Evolutionary conservation across 2,329 filamentous ascomycete species (phyloP), one percentile per base, ranked within the genome.

Genomic region (Cercospora nicotianae): DNA sequence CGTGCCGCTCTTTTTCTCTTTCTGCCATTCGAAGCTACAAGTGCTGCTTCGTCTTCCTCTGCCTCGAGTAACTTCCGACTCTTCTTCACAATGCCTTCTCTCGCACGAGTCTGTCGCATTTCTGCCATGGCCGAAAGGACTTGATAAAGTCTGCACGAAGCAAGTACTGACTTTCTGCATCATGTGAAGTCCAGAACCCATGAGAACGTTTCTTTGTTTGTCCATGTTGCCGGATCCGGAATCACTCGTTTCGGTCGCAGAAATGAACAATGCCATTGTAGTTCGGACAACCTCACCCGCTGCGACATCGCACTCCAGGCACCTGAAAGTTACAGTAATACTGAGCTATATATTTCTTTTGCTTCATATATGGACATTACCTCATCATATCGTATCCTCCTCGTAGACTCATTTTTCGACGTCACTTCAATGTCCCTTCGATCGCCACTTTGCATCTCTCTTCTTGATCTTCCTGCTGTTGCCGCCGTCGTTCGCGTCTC

Each of bases 401-500:
- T 28, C 20, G 18, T 53, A 28, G 20, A 53, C 20, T 28, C 48
- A 28, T 53, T 8, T 5, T n/a, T 28, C 13, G 48, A 1, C 23
- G n/a, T 53, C 48, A 53, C 8, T 26, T 64, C 60, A 67, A 60
- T 67, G 55, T 6, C 42, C 57, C 20, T 28, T 58, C 23, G 20
- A 59, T 55, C 60, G 53, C 65, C 65, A 67, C 42, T 26, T 33
- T 20, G 55, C 53, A 57, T 67, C 65, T 12, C 31, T 30, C 28
- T 64, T 67, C 53, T 42, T 59, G 9, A 36, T 63, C 30, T 28
- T 66, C 20, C 36, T 59, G 8, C 18, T 60, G 18, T 28, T 66
- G 42, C 39, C 33, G 64, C 7, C 64, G 63, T 60, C 18, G 60
- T 42, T 18, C 33, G 64, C 55, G 58, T 71, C 57, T 31, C 48